Evolutionary conservation across 106 monocot species (phyloP).

Genomic region (Iris macrosiphon): DNA sequence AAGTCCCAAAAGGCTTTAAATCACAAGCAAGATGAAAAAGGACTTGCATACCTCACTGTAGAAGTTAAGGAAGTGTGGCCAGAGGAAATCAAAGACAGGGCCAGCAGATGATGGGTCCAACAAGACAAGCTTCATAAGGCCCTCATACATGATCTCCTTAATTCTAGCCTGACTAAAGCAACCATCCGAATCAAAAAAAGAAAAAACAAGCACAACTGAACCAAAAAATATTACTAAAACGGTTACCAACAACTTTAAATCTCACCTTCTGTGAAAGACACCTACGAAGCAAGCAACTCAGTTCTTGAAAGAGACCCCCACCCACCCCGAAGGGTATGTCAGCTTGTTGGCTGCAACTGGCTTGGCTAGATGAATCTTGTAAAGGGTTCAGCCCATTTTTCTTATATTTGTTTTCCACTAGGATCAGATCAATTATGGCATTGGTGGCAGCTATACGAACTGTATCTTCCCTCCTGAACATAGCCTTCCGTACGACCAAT

Average conservation of each 20-base stretch:
- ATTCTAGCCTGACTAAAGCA: constrained; percentile 49
- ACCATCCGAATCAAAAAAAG: constrained; percentile 10
- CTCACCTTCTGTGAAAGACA: constrained; percentile 83
- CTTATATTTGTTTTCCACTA: constrained; percentile 40
- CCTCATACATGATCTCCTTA: constrained; percentile 65
- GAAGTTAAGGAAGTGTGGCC: constrained; percentile 83
- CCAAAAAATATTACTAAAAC: no score
- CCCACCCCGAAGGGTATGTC: constrained; percentile 22
- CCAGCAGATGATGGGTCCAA: constrained; percentile 51
- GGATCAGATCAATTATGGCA: constrained; percentile 62
- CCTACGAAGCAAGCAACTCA: constrained; percentile 76
- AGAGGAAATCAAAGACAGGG: constrained; percentile 65
- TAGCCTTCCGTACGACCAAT: constrained; percentile 78
- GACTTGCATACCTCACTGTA: constrained; percentile 47
- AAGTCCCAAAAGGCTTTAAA: neutral
- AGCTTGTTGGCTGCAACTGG: constrained; percentile 89
- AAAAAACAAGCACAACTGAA: no score
- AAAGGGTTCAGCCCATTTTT: constrained; percentile 37
- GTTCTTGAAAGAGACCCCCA: constrained; percentile 63
- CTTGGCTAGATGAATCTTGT: constrained; percentile 90
- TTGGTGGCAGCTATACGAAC: constrained; percentile 64
- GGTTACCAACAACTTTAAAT: neutral
- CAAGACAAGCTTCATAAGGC: constrained; percentile 62
- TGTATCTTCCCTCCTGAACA: constrained; percentile 79
- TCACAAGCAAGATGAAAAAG: neutral